Conservation (phyloP, 345 rosid species). For the Eucalyptus camaldulensis region DNA sequence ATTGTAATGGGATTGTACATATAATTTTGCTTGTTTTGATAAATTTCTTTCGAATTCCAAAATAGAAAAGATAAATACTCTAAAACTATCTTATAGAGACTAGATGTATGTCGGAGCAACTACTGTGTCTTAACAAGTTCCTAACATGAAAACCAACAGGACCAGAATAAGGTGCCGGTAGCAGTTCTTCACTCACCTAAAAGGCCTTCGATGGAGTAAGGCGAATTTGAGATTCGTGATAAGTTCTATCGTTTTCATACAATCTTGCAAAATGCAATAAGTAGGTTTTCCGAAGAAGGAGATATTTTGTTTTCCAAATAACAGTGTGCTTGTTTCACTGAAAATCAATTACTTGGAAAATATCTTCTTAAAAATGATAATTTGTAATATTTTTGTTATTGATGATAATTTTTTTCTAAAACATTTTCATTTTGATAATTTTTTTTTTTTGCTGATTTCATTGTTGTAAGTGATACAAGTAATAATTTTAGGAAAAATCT, state of each 20-base stretch:
- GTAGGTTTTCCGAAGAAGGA: background rate
- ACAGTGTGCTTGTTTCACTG: accelerated
- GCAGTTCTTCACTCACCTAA: background rate
- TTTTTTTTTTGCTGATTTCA: background rate
- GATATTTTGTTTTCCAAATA: background rate
- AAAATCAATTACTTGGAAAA: no score
- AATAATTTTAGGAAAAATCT: background rate
- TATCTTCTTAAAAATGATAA: background rate
- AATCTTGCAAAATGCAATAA: background rate
- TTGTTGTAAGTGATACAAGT: background rate
- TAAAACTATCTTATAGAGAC: background rate
- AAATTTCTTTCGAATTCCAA: background rate
- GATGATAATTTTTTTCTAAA: background rate
- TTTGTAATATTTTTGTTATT: background rate
- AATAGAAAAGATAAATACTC: background rate
- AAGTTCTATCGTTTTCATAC: no score
- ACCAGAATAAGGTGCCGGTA: background rate
- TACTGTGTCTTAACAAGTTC: background rate
- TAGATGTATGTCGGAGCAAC: background rate
- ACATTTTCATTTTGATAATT: background rate
- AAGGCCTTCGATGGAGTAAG: background rate
- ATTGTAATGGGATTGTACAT: no score
- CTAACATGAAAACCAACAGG: background rate
- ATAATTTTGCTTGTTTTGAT: no score
- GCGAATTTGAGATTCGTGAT: no score